Evolutionary conservation across 345 rosid species (phyloP).

Genomic region (Aurinia saxatilis): DNA sequence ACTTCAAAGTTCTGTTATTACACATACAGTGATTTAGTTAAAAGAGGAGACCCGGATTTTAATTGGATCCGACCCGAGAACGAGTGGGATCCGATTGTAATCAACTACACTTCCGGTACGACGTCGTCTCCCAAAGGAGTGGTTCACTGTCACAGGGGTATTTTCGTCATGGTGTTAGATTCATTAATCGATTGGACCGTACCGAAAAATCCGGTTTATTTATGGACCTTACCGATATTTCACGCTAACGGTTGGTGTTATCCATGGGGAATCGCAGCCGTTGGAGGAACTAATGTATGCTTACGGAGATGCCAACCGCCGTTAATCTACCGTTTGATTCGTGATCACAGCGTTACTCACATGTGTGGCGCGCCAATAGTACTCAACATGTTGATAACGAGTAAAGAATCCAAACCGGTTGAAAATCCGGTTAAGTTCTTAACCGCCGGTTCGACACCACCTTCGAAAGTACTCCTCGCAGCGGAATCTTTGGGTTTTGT

Average conservation of each 20-base stretch:
- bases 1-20: constrained; percentile 9
- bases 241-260: constrained; percentile 84
- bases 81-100: constrained; percentile 63
- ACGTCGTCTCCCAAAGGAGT: constrained; percentile 89
- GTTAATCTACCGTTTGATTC: constrained; percentile 41
- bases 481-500: constrained; percentile 62
- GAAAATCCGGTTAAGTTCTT: constrained; percentile 47
- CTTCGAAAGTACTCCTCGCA: constrained; percentile 49
- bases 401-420: constrained; percentile 24
- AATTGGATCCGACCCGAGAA: constrained; percentile 44
- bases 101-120: constrained; percentile 87
- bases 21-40: constrained; percentile 46
- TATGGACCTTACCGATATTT: constrained; percentile 90
- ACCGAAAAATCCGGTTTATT: constrained; percentile 58
- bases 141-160: constrained; percentile 70
- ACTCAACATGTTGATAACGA: constrained; percentile 59
- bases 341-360: constrained; percentile 59
- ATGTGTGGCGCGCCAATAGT: constrained; percentile 91
- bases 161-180: constrained; percentile 42
- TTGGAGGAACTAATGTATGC: constrained; percentile 74
- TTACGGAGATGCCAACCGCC: constrained; percentile 53
- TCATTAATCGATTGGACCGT: constrained; percentile 50
- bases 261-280: constrained; percentile 78
- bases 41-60: constrained; percentile 44
- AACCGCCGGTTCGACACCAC: constrained; percentile 86